phyloP scores from a whole-genome alignment of 2,329 filamentous ascomycete species.

The Tothia fuscella region DNA sequence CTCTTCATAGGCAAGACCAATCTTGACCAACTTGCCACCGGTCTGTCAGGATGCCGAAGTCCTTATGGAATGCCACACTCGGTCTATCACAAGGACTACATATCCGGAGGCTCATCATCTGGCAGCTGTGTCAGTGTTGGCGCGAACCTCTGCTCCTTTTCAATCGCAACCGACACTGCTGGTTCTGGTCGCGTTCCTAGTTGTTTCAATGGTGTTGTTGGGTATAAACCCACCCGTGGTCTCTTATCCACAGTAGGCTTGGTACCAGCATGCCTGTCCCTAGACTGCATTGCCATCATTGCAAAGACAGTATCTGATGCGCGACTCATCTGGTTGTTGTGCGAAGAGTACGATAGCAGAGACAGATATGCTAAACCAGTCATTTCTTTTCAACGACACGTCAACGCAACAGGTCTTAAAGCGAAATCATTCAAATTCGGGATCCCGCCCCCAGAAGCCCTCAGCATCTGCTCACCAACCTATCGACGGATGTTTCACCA shows the following conservation, averaged over 20 bases:
- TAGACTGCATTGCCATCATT: conserved; percentile 47
- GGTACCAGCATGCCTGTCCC: conserved; percentile 43
- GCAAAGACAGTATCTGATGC: conserved; percentile 38
- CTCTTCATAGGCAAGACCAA: conserved; percentile 50
- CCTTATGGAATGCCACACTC: conserved; percentile 46
- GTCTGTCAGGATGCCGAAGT: conserved; percentile 46
- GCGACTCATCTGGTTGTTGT: conserved; percentile 36
- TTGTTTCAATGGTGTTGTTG: conserved; percentile 42
- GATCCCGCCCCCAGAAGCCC: conserved; percentile 32
- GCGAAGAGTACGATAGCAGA: conserved; percentile 33
- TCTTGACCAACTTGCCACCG: conserved; percentile 51
- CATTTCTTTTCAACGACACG: conserved; percentile 22
- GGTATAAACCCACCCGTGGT: conserved; percentile 39
- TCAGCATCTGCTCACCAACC: conserved; percentile 30
- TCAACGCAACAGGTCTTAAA: conserved; percentile 24
- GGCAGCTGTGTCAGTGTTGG: conserved; percentile 44
- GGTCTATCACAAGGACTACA: conserved; percentile 37
- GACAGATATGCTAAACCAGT: conserved; percentile 40
- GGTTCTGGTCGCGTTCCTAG: conserved; percentile 42
- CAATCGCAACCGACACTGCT: conserved; percentile 45
- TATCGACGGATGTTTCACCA: conserved; percentile 27
- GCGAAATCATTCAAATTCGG: conserved; percentile 35
- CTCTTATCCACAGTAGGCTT: conserved; percentile 39
- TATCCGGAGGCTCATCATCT: conserved; percentile 45
- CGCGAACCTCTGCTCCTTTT: conserved; percentile 41